Base-by-base conservation (phyloP, 768 basidiomycete species). In the Tephrocybe rancida region DNA sequence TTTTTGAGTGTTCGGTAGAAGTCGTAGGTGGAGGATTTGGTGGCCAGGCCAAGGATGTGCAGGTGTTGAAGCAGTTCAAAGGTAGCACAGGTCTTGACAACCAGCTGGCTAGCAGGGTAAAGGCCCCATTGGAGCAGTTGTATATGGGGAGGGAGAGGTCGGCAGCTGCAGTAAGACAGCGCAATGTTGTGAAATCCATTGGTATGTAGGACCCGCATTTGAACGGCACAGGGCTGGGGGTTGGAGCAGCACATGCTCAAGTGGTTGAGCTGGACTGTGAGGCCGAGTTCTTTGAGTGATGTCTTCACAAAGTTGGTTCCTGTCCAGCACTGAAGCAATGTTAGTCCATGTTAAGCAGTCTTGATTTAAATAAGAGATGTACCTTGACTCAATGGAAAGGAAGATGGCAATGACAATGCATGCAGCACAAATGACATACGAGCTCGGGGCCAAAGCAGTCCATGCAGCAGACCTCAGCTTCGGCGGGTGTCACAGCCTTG, bases 11-110 rank as follows among this genome's bases (percentile, higher is more conserved):
- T 44, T 3, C 41, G 52, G 50, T 70, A 73, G 52, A 60, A 75
- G 4, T 77, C 66, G 32, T 68, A 70, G 0, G 59, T 52, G 0
- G 67, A 66, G 0, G 60, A 27, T 46, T 76, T 74, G 3, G 69
- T 67, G 9, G 57, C 56, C 0, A 65, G 58, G 0, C 60, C 60
- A 0, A 69, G 58, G 3, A 62, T 19, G n/a, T 71, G 66, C 38
- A 69, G 69, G 1, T 26, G 34, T 21, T 67, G 56, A 7, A 75
- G 63, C 2, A 62, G 52, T 2, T 26, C 35, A 21, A 72, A 65
- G 0, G 69, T 71, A 6, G 63, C 60, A 8, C 61, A 63, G 1
- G 67, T 63, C 50, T 59, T 64, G 18, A 60, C 57, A 1, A 53
- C 37, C 0, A 13, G 39, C 6, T 56, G 50, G 3, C 62, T 64